A percentile compares a stretch with the other conserved stretches of the same genome.
phyloP scores from a whole-genome alignment of 2,329 filamentous ascomycete species.

The Orbilia ellipsospora region DNA sequence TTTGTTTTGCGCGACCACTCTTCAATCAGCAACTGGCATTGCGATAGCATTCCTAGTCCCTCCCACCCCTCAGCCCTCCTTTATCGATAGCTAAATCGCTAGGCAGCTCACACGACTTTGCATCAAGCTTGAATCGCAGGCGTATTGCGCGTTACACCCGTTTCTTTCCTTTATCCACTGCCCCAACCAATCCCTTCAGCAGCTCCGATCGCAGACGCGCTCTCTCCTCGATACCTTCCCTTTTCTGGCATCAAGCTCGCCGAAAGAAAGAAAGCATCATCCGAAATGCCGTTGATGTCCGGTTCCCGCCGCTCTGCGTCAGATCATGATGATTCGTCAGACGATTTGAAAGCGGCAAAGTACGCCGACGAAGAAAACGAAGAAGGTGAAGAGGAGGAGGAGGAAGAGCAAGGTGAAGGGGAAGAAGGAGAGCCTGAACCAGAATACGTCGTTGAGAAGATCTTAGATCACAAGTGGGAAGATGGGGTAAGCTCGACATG shows the following conservation, averaged over 20 bases:
- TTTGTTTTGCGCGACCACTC: too few species aligned
- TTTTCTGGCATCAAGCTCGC: too few species aligned
- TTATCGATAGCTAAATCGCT: too few species aligned
- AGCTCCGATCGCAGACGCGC: conserved; percentile 30
- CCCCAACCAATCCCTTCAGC: background rate
- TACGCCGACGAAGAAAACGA: conserved; percentile 12
- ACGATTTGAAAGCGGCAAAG: conserved; percentile 36
- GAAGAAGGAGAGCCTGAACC: conserved; percentile 16
- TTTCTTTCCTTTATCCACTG: too few species aligned
- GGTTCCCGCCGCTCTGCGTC: conserved; percentile 29
- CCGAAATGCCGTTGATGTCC: conserved; percentile 38
- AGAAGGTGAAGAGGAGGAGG: conserved; percentile 27
- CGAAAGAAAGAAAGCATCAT: background rate
- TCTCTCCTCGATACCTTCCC: conserved; percentile 1
- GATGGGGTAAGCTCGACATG: conserved; percentile 30
- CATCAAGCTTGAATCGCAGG: too few species aligned
- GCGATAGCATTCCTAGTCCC: too few species aligned
- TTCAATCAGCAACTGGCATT: too few species aligned
- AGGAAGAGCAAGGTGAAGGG: conserved; percentile 9
- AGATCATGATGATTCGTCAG: conserved; percentile 37
- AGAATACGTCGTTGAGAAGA: conserved; percentile 40
- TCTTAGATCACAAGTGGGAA: conserved; percentile 39
- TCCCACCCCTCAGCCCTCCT: too few species aligned
- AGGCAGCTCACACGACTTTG: too few species aligned
- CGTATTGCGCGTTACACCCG: too few species aligned